Percentiles rank a stretch among this genome's conserved stretches.
phyloP scores from a whole-genome alignment of 306 rosid genomes.

The Casuarina glauca region DNA sequence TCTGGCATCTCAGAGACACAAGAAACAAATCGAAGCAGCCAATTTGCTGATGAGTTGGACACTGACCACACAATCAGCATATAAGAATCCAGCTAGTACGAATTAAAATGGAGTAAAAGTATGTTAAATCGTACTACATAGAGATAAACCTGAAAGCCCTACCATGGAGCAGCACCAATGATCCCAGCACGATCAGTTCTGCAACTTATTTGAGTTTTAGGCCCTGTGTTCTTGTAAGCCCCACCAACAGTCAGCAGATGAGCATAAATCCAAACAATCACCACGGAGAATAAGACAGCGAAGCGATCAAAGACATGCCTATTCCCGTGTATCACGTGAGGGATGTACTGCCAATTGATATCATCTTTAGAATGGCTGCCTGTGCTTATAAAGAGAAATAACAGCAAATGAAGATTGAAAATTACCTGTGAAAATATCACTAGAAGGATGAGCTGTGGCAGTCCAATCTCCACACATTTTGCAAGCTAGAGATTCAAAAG shows the following conservation, averaged over 20 bases:
- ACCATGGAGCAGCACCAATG: slow-evolving; percentile 86
- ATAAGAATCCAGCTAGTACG: background rate
- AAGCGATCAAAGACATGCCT: slow-evolving; percentile 62
- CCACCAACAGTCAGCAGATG: slow-evolving; percentile 86
- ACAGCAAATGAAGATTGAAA: slow-evolving; percentile 7
- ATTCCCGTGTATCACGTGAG: slow-evolving; percentile 63
- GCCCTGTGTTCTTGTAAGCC: slow-evolving; percentile 65
- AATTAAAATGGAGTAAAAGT: background rate
- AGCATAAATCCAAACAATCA: slow-evolving; percentile 86
- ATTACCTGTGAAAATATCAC: slow-evolving; percentile 82
- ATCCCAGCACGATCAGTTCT: slow-evolving; percentile 95
- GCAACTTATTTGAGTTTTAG: slow-evolving; percentile 64
- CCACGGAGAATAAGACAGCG: slow-evolving; percentile 81
- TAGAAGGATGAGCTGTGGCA: slow-evolving; percentile 74
- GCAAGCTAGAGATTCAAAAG: slow-evolving; percentile 60
- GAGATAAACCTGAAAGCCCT: slow-evolving; percentile 23
- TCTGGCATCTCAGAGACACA: slow-evolving; percentile 7
- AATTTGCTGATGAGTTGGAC: background rate
- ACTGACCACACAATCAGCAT: background rate
- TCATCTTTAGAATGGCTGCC: slow-evolving; percentile 2
- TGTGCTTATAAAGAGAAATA: slow-evolving; percentile 8
- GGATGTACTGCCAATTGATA: slow-evolving; percentile 60
- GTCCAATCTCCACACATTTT: slow-evolving; percentile 89
- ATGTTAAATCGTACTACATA: background rate
- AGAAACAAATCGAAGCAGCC: background rate